These are phyloP conservation scores for Berkeleyomyces rouxiae DNA, from an alignment of 2,329 filamentous ascomycete genomes.

Conservation along the genomic window DNA sequence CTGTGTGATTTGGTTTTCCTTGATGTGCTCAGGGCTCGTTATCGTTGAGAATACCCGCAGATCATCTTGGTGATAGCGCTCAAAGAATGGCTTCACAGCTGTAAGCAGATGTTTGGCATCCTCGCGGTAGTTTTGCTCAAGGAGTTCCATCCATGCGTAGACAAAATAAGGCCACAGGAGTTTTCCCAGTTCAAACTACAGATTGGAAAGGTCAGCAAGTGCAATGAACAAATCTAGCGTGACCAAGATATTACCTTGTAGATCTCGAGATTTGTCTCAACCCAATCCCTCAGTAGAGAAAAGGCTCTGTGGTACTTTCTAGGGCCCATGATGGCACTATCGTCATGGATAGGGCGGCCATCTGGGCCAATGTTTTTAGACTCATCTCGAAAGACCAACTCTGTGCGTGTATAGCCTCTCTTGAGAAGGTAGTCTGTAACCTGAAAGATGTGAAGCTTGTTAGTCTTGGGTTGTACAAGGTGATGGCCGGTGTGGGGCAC, in stretches of 20 bases:
- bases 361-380: slow-evolving; percentile 69
- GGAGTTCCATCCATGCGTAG: slow-evolving; percentile 74
- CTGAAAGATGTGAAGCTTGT: slow-evolving; percentile 20
- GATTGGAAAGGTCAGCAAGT: slow-evolving; percentile 8
- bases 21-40: slow-evolving; percentile 59
- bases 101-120: slow-evolving; percentile 62
- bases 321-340: slow-evolving; percentile 47
- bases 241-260: slow-evolving; percentile 53
- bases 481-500: neutral
- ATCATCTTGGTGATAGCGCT: slow-evolving; percentile 64
- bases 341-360: slow-evolving; percentile 51
- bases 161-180: slow-evolving; percentile 89
- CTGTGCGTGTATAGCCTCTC: slow-evolving; percentile 83
- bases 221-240: neutral
- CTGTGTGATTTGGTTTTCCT: slow-evolving; percentile 60
- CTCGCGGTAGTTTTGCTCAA: slow-evolving; percentile 51
- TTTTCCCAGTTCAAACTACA: slow-evolving; percentile 67
- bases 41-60: slow-evolving; percentile 59
- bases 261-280: slow-evolving; percentile 80
- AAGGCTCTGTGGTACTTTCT: slow-evolving; percentile 66
- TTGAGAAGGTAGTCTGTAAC: slow-evolving; percentile 92
- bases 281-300: slow-evolving; percentile 60
- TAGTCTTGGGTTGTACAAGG: neutral
- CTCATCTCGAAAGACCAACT: slow-evolving; percentile 82
- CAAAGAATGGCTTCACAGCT: slow-evolving; percentile 50